Evolutionary conservation across 2,329 filamentous ascomycete species (phyloP).

Genomic region (Talaromyces sp.): DNA sequence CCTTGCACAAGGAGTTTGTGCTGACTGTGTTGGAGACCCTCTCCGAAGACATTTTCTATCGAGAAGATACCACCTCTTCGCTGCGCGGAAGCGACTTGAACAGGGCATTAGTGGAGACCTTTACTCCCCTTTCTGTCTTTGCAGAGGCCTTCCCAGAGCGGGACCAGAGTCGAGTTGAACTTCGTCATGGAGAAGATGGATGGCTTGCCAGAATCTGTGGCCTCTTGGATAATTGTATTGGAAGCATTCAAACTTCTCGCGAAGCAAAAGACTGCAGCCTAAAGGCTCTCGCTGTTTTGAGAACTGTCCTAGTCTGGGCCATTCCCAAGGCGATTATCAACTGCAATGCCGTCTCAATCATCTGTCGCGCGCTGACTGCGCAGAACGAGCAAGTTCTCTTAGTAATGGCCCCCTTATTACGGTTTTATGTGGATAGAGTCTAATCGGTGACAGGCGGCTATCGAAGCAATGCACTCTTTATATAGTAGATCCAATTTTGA

Average conservation of each 20-base stretch:
- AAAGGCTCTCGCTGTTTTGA: slow-evolving; percentile 70
- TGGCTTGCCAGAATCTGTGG: slow-evolving; percentile 76
- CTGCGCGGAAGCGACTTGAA: slow-evolving; percentile 78
- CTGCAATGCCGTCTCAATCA: slow-evolving; percentile 62
- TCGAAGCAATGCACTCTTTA: slow-evolving; percentile 78
- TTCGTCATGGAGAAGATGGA: slow-evolving; percentile 74
- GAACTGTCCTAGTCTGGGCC: slow-evolving; percentile 79
- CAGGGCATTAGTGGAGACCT: slow-evolving; percentile 87
- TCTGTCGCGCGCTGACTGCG: slow-evolving; percentile 66
- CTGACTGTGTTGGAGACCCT: slow-evolving; percentile 83
- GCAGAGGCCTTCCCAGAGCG: slow-evolving; percentile 69
- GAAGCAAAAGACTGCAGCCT: slow-evolving; percentile 65
- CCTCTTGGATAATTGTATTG: slow-evolving; percentile 68
- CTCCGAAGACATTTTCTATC: slow-evolving; percentile 88
- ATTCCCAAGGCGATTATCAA: slow-evolving; percentile 74
- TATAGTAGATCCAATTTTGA: slow-evolving; percentile 70
- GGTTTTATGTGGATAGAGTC: neutral
- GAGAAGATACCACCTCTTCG: slow-evolving; percentile 80
- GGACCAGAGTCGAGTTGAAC: slow-evolving; percentile 55
- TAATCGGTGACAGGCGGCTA: slow-evolving; percentile 54
- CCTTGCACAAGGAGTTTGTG: slow-evolving; percentile 76
- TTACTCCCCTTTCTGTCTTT: slow-evolving; percentile 72
- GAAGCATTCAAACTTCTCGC: slow-evolving; percentile 58
- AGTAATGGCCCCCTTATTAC: slow-evolving; percentile 39
- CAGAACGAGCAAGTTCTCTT: slow-evolving; percentile 68